Conservation (phyloP, 371 early-diverging fungal genomes). For the Sporodiniella umbellata region DNA sequence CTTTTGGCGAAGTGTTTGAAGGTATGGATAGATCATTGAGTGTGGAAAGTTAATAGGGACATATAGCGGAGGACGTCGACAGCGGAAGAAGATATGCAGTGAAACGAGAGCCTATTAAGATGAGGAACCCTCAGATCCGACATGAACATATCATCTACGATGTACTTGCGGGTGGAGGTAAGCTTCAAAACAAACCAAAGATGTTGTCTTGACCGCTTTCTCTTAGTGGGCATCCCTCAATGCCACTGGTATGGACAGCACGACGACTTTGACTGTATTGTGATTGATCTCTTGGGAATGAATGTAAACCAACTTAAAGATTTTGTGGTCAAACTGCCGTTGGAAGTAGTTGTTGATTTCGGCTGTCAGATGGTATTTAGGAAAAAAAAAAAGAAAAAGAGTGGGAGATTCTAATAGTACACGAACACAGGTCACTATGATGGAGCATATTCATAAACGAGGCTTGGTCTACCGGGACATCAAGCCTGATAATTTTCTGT, state of each 20-base stretch:
- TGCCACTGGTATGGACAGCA: conserved; percentile 93
- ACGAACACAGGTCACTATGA: conserved; percentile 75
- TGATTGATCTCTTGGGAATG: conserved; percentile 97
- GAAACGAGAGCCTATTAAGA: conserved; percentile 46
- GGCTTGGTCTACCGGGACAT: conserved; percentile 76
- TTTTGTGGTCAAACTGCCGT: conserved; percentile 37
- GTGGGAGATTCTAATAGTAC: not conserved
- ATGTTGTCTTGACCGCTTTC: not conserved
- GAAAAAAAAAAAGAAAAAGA: not conserved
- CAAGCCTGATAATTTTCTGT: conserved; percentile 97
- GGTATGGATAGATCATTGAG: conserved; percentile 23
- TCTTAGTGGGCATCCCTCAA: conserved; percentile 73
- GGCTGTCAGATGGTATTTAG: conserved; percentile 54
- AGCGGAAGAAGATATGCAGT: conserved; percentile 52
- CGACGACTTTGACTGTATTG: conserved; percentile 85
- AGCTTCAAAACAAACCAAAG: conserved; percentile 7
- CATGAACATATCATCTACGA: conserved; percentile 52
- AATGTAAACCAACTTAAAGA: conserved; percentile 86
- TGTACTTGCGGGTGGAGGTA: conserved; percentile 51
- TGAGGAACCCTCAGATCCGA: conserved; percentile 45
- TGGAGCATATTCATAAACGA: conserved; percentile 97
- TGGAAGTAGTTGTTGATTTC: conserved; percentile 50
- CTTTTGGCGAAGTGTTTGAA: conserved; percentile 65
- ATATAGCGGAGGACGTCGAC: conserved; percentile 43
- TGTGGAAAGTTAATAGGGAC: not conserved